phyloP scores from a whole-genome alignment of 2,329 filamentous ascomycete genomes.

The Neonectria magnoliae region DNA sequence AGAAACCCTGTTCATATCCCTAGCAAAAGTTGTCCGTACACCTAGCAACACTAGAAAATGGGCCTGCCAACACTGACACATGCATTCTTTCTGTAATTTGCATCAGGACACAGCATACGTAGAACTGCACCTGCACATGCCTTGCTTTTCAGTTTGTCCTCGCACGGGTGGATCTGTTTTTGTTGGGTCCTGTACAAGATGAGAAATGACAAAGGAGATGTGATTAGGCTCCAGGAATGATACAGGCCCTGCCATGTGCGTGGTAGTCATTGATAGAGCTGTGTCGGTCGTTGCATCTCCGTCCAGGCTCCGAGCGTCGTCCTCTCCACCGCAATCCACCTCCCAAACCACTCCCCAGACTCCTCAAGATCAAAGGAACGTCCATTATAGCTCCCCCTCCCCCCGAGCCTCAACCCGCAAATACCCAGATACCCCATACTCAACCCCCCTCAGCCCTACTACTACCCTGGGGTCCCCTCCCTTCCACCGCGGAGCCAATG shows the following conservation, averaged over 20 bases:
- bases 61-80: no score
- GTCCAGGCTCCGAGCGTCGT: neutral
- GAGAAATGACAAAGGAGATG: no score
- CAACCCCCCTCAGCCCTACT: conserved; percentile 19
- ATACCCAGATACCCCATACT: neutral
- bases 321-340: neutral
- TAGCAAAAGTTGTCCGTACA: no score
- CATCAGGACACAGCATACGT: no score
- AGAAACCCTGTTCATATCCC: no score
- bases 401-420: neutral
- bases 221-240: no score
- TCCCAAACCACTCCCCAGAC: neutral
- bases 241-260: neutral
- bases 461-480: neutral
- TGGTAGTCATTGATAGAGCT: neutral
- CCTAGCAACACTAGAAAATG: no score
- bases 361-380: neutral
- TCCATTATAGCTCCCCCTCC: neutral
- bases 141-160: no score
- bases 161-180: no score
- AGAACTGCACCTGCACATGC: no score
- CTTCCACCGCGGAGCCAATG: conserved; percentile 5
- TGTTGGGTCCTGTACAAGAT: no score
- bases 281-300: neutral
- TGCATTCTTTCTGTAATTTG: no score